A percentile compares a stretch with the other conserved stretches of the same genome.
phyloP scores from a whole-genome alignment of 2,329 filamentous ascomycete genomes.

The Alternaria conjuncta region DNA sequence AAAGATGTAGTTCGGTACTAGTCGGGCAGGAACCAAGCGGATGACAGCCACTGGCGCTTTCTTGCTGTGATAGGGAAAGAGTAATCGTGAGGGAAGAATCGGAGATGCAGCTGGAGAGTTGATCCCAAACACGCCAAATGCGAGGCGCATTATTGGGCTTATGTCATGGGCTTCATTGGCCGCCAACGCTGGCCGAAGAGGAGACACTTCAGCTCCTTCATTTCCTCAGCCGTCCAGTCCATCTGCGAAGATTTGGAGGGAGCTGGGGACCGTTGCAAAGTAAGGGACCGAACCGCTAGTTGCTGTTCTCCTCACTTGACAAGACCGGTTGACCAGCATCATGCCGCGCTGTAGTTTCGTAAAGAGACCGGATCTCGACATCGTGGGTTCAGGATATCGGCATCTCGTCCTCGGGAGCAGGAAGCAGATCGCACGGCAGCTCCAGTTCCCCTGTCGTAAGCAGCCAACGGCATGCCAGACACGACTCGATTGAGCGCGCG shows the following conservation, averaged over 20 bases:
- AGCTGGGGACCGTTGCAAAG: conserved; percentile 12
- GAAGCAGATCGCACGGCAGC: conserved; percentile 1
- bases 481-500: conserved; percentile 29
- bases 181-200: conserved; percentile 26
- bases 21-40: conserved; percentile 26
- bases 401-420: conserved; percentile 20
- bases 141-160: conserved; percentile 28
- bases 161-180: conserved; percentile 34
- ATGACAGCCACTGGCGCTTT: conserved; percentile 35
- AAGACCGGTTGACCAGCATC: not conserved
- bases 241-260: conserved; percentile 9
- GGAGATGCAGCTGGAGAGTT: conserved; percentile 26
- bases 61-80: conserved; percentile 19
- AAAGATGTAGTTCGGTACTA: conserved; percentile 18
- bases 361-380: not conserved
- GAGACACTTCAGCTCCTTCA: conserved; percentile 34
- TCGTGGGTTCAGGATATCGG: conserved; percentile 9
- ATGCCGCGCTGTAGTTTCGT: conserved; percentile 11
- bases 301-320: not conserved
- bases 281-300: conserved; percentile 11
- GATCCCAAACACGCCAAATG: conserved; percentile 38
- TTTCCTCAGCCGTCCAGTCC: conserved; percentile 28
- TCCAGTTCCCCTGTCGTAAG: conserved; percentile 17
- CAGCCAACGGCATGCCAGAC: conserved; percentile 20
- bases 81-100: conserved; percentile 22